These are phyloP conservation scores for Fusarium nematophilum DNA, from an alignment of 2,329 filamentous ascomycete genomes.

Conservation along the genomic window DNA sequence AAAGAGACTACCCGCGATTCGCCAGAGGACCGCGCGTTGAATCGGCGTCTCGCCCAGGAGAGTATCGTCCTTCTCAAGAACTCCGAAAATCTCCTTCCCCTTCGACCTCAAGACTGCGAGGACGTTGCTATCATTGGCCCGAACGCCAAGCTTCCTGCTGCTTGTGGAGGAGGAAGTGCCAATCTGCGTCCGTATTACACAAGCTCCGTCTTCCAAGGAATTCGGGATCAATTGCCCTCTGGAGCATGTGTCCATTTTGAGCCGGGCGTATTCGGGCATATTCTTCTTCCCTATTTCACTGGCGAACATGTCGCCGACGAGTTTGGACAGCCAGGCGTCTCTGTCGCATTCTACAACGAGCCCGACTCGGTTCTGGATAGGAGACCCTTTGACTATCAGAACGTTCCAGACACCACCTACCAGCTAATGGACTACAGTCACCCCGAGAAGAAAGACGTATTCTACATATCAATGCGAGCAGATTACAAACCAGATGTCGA, in stretches of 20 bases:
- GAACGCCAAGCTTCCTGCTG: constrained; percentile 56
- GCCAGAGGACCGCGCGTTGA: constrained; percentile 12
- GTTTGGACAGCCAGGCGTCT: constrained; percentile 3
- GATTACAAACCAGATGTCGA: constrained; percentile 27
- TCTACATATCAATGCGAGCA: constrained; percentile 39
- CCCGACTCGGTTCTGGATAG: constrained; percentile 11
- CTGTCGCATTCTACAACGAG: constrained; percentile 19
- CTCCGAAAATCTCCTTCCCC: constrained; percentile 64
- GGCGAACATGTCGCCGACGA: constrained; percentile 7
- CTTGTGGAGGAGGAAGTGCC: constrained; percentile 50
- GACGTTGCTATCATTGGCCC: constrained; percentile 65
- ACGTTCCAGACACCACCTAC: constrained; percentile 39
- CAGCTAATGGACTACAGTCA: constrained; percentile 44
- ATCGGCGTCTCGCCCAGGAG: constrained; percentile 12
- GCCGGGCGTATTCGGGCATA: constrained; percentile 22
- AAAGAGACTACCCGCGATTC: constrained; percentile 24
- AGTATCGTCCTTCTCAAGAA: constrained; percentile 76
- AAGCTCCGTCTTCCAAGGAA: constrained; percentile 47
- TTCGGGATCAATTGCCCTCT: constrained; percentile 24
- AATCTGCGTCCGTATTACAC: constrained; percentile 47
- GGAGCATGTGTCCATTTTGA: constrained; percentile 7
- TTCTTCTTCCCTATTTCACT: constrained; percentile 18
- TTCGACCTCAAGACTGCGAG: constrained; percentile 45
- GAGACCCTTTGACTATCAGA: constrained; percentile 33
- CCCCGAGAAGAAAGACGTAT: constrained; percentile 23